Percentiles rank a stretch among this genome's conserved stretches.
These are phyloP conservation scores for Ottelia alismoides DNA, from an alignment of 106 monocot genomes.

Conservation along the genomic window DNA sequence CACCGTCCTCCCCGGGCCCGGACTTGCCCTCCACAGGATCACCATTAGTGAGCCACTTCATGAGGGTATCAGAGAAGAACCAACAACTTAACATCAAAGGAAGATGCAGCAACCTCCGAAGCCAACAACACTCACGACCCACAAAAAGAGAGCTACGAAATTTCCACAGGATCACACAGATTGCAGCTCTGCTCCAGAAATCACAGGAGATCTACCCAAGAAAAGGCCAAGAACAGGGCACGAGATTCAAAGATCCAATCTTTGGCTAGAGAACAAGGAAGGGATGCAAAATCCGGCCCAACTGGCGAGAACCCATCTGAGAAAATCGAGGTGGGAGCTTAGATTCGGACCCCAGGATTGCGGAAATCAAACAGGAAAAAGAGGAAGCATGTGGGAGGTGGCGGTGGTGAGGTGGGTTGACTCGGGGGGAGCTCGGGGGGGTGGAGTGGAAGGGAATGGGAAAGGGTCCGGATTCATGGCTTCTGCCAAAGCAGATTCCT, in stretches of 20 bases:
- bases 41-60: slow-evolving; percentile 68
- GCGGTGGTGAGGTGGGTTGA: no score
- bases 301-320: neutral
- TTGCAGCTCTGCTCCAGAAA: no score
- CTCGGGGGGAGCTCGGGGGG: no score
- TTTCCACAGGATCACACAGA: no score
- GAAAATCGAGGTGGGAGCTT: no score
- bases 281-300: neutral
- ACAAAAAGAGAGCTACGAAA: slow-evolving; percentile 1
- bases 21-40: slow-evolving; percentile 49
- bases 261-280: neutral
- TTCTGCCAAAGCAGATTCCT: no score
- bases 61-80: slow-evolving; percentile 28
- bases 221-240: neutral
- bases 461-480: no score
- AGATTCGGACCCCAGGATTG: neutral
- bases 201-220: neutral
- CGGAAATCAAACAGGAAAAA: slow-evolving; percentile 7
- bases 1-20: slow-evolving; percentile 22
- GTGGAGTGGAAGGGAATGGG: no score
- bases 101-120: slow-evolving; percentile 11
- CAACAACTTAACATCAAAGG: slow-evolving; percentile 33
- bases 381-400: slow-evolving; percentile 8
- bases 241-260: neutral
- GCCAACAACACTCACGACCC: neutral